Evolutionary conservation across 139 green algal species (phyloP), one percentile per base, ranked within the genome.

Genomic region (Yamagishiella unicocca): DNA sequence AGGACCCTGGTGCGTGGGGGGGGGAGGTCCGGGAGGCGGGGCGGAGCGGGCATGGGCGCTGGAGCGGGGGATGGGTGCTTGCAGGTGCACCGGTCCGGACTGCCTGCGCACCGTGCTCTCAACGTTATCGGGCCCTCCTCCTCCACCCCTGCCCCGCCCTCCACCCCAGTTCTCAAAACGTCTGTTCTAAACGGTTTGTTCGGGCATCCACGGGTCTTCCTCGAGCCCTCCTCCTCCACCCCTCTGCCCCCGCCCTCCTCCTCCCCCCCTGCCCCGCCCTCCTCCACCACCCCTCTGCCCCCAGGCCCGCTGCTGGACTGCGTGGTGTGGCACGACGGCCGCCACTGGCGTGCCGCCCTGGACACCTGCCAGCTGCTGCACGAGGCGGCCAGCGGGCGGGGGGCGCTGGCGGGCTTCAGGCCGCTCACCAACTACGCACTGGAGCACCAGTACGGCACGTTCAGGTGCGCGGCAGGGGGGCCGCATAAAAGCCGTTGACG

Each of bases 291-390:
- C 45, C 45, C 45, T 55, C 64, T 62, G 40, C 71, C 55, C 71
- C 35, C 90, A 95, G 95, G 95, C 40, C 95, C 96, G 2, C 53
- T 95, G 31, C 67, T 98, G 4, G 93, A 99, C 61, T 95, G 87
- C 45, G 96, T 99, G 45, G 96, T 98, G 37, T 99, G 97, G 97
- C 92, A 98, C 77, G 97, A 99, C 84, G 97, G 96, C 46, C 29
- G 62, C 25, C 42, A 21, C 1, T 98, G 94, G 95, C 90, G 94
- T 29, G 95, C 93, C 0, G 97, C 97, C 0, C 66, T 99, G 12
- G 97, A 98, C 89, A 98, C 95, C 2, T 85, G 82, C 19, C 94
- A 96, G 19, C 83, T 97, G 19, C 83, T 97, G 50, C 90, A 93
- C 61, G 31, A 38, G 42, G 42, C 90, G 6, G 84, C 84, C 72